Conservation (phyloP, 2,329 filamentous ascomycete species). For the Trichophyton schoenleinii region DNA sequence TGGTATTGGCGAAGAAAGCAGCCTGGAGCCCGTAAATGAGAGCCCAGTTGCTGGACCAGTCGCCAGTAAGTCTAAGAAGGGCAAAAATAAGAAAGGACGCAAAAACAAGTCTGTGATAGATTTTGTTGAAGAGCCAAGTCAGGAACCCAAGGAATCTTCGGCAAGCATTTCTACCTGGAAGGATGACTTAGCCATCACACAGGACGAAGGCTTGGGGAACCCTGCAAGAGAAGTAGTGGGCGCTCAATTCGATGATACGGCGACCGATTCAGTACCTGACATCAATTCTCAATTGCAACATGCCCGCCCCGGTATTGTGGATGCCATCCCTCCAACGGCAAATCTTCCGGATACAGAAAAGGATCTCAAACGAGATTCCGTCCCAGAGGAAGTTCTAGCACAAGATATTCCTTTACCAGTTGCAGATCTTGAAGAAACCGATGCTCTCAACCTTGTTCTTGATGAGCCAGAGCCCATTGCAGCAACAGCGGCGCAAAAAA, state of each 20-base stretch:
- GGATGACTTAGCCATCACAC: conserved; percentile 18
- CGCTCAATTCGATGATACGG: not conserved
- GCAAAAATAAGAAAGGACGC: conserved; percentile 2
- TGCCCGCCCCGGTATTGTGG: not conserved
- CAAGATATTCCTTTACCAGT: not conserved
- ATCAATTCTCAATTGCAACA: not conserved
- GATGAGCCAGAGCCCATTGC: not conserved
- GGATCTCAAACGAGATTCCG: not conserved
- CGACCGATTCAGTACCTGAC: not conserved
- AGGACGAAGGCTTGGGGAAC: not conserved
- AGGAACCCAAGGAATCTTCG: not conserved
- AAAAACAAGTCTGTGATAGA: not conserved
- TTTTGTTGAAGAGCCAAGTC: conserved; percentile 1
- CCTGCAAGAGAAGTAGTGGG: not conserved
- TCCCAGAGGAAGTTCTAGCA: not conserved
- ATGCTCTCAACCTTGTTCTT: not conserved
- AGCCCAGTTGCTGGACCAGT: not conserved
- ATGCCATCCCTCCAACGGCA: not conserved
- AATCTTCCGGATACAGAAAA: not conserved
- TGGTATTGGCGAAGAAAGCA: not conserved
- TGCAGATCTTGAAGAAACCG: not conserved
- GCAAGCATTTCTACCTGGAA: conserved; percentile 10
- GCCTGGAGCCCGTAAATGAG: not conserved
- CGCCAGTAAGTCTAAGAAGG: not conserved
- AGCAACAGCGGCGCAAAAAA: too few relatives aligned